Percentiles rank a stretch among this genome's conserved stretches.
phyloP scores from a whole-genome alignment of 345 rosid genomes.

The Hypericum androsaemum region DNA sequence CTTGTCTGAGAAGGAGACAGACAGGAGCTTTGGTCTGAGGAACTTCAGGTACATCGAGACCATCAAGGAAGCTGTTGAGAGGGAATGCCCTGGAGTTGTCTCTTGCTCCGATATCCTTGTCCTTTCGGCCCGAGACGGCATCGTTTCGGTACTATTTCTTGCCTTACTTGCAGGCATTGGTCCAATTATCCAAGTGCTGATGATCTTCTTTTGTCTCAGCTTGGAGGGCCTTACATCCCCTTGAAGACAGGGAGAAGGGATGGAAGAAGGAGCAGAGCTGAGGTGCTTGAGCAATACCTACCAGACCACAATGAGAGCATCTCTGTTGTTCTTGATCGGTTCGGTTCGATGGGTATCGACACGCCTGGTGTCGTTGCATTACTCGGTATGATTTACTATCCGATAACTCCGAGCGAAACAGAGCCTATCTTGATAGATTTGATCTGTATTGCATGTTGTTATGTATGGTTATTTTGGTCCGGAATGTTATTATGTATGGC shows the following conservation, averaged over 20 bases:
- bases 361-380: conserved; percentile 75
- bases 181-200: background rate
- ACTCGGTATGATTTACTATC: conserved; percentile 29
- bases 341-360: conserved; percentile 65
- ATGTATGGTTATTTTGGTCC: no score
- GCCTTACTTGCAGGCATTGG: background rate
- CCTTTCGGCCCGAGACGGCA: conserved; percentile 79
- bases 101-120: conserved; percentile 87
- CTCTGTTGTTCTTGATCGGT: conserved; percentile 73
- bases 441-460: no score
- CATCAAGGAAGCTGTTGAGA: conserved; percentile 88
- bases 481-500: background rate
- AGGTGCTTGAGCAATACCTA: conserved; percentile 58
- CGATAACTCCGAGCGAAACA: background rate
- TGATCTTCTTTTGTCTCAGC: conserved; percentile 28
- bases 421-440: no score
- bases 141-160: conserved; percentile 42
- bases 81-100: conserved; percentile 90
- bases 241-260: conserved; percentile 91
- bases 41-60: conserved; percentile 90
- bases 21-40: conserved; percentile 89
- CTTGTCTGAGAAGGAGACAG: conserved; percentile 91
- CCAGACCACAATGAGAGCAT: conserved; percentile 95
- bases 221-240: conserved; percentile 87
- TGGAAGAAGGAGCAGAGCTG: conserved; percentile 79